These are phyloP conservation scores for Dacryopinax spathularia DNA, from an alignment of 768 basidiomycete species.

Conservation along the genomic window DNA sequence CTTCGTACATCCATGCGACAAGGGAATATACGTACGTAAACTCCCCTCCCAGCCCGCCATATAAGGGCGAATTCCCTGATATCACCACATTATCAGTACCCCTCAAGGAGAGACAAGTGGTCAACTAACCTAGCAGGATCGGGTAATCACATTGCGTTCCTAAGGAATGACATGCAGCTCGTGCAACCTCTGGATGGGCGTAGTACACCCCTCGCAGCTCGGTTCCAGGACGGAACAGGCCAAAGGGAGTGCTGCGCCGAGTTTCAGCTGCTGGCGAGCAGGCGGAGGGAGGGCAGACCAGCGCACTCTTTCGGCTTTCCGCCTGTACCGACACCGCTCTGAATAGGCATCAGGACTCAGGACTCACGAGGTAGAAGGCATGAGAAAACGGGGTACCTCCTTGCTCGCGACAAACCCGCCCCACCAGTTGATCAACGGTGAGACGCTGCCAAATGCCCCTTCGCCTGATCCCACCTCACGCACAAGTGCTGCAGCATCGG, in stretches of 20 bases:
- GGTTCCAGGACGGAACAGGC: conserved; percentile 63
- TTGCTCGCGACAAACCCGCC: conserved; percentile 61
- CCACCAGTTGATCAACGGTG: conserved; percentile 68
- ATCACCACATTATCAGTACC: not conserved
- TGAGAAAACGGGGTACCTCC: conserved; percentile 33
- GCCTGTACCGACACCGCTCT: conserved; percentile 60
- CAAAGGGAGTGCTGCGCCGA: conserved; percentile 47
- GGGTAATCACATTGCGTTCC: conserved; percentile 58
- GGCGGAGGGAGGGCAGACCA: not conserved
- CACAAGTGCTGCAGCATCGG: conserved; percentile 52
- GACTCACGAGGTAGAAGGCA: not conserved
- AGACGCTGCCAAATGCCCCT: conserved; percentile 55
- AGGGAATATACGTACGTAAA: conserved; percentile 71
- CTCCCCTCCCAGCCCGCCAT: conserved; percentile 64
- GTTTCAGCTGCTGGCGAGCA: conserved; percentile 1
- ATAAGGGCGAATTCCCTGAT: conserved; percentile 69
- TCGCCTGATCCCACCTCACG: conserved; percentile 56
- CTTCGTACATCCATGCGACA: no score
- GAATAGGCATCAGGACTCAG: not conserved
- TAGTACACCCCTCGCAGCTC: conserved; percentile 64
- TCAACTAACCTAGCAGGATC: conserved; percentile 46
- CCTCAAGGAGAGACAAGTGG: not conserved
- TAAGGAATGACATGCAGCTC: conserved; percentile 51
- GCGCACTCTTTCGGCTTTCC: conserved; percentile 55
- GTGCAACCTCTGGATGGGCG: conserved; percentile 48